Base-by-base conservation (phyloP, 192 early-diverging fungal genomes). In the Spizellomyces punctatus region DNA sequence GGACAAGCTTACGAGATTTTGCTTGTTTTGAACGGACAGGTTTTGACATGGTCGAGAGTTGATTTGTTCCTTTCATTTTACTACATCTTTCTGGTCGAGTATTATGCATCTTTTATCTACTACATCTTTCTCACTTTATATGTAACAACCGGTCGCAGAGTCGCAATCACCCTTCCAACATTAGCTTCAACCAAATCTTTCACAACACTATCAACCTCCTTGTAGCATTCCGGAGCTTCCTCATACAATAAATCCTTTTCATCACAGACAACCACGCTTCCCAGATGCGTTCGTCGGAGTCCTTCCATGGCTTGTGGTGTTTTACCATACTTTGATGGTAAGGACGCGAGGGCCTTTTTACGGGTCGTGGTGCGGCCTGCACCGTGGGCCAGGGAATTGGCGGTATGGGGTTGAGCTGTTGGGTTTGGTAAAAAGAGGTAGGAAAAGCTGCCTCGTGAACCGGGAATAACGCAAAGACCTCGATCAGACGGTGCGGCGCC, bases 211-310 rank as follows among this genome's bases (percentile, higher is more conserved):
- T 77, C 76, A 41, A 89, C 85, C 36, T 89, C 78, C 62, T 89
- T 89, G 78, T 89, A 89, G 47, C 85, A 84, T 19, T 78, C 80
- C 3, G 87, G 86, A 16, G 84, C 80, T 45, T 89, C 87, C 57
- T 89, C 87, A 61, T 70, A 87, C 46, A 89, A 58, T 21, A 89
- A 56, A 54, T 79, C 67, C 5, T 75, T 64, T 45, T 88, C 86
- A 6, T 87, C 85, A 72, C 86, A 88, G 43, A 88, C 79, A 44
- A 88, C 86, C 17, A 69, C 77, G 12, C 79, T 77, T n/a, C 86
- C 85, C 22, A 86, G 58, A 17, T 44, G 46, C 4, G 83, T 86
- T 0, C 67, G 79, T 54, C 68, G 71, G 10, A 85, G 72, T 6
- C 71, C 76, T 10, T 72, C 57, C n/a, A 70, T 17, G 43, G 10